Evolutionary conservation across 1,139 yeast species (phyloP).

Genomic region (Kodamaea sp.): DNA sequence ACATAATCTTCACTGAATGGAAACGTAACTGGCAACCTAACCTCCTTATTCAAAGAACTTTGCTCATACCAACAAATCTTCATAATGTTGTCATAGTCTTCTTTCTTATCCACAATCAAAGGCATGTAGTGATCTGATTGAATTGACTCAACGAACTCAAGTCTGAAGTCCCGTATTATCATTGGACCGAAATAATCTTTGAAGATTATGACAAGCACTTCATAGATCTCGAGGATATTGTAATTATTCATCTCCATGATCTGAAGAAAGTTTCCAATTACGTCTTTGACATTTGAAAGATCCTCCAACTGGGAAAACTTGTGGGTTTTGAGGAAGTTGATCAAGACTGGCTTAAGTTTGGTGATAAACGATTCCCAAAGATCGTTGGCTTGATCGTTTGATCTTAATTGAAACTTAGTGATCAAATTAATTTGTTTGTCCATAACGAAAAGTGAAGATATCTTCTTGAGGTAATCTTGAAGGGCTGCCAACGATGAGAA

Average conservation of each 20-base stretch:
- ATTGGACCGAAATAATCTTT: slow-evolving; percentile 59
- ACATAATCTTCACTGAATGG: slow-evolving; percentile 92
- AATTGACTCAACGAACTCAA: slow-evolving; percentile 61
- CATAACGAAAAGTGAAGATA: slow-evolving; percentile 75
- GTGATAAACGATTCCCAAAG: slow-evolving; percentile 73
- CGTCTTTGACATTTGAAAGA: slow-evolving; percentile 45
- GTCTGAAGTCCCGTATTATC: slow-evolving; percentile 57
- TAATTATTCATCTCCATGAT: slow-evolving; percentile 74
- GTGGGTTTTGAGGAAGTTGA: slow-evolving; percentile 35
- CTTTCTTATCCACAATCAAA: slow-evolving; percentile 60
- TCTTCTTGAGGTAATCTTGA: slow-evolving; percentile 58
- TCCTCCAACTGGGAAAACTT: slow-evolving; percentile 32
- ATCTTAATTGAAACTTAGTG: slow-evolving; percentile 56
- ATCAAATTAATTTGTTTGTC: slow-evolving; percentile 66
- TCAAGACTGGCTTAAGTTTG: slow-evolving; percentile 57
- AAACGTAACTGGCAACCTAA: slow-evolving; percentile 62
- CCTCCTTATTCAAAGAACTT: slow-evolving; percentile 43
- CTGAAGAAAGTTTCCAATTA: slow-evolving; percentile 73
- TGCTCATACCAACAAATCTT: slow-evolving; percentile 71
- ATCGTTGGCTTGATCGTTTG: slow-evolving; percentile 64
- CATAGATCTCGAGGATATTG: slow-evolving; percentile 61
- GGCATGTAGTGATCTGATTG: slow-evolving; percentile 91
- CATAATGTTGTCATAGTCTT: slow-evolving; percentile 63
- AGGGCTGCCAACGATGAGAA: slow-evolving; percentile 35
- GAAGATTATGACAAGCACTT: slow-evolving; percentile 60